These are phyloP conservation scores for Physcomitrium patens DNA, from an alignment of 225 moss, liverwort and hornwort genomes.

Conservation along the genomic window DNA sequence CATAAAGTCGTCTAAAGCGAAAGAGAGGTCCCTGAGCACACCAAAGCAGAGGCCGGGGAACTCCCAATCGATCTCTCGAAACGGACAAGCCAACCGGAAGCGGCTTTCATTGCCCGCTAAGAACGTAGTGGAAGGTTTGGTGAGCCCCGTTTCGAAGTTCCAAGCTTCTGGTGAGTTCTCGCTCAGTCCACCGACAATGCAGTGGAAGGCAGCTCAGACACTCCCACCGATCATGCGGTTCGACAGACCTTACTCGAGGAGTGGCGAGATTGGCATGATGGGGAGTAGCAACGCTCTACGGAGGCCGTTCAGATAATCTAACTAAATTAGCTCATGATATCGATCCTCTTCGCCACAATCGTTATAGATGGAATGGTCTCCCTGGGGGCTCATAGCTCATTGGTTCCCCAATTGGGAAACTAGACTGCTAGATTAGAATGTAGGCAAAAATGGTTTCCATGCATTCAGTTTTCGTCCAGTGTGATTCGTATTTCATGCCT, in stretches of 20 bases:
- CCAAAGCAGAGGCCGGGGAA: slow-evolving; percentile 64
- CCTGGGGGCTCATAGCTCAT: too few relatives aligned
- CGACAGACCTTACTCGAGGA: slow-evolving; percentile 30
- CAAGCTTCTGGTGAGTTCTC: neutral
- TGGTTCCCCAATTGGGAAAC: too few relatives aligned
- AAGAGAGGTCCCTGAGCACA: slow-evolving; percentile 72
- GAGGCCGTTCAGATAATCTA: slow-evolving; percentile 28
- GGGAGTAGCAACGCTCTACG: slow-evolving; percentile 21
- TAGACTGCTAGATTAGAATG: too few relatives aligned
- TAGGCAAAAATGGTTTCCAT: too few relatives aligned
- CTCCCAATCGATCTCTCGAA: slow-evolving; percentile 27
- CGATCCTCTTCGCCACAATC: neutral
- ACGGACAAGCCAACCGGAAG: slow-evolving; percentile 51
- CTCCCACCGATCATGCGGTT: slow-evolving; percentile 34
- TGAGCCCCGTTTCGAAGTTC: slow-evolving; percentile 26
- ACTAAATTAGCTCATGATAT: neutral
- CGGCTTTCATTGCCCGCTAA: slow-evolving; percentile 48
- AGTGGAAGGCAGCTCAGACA: neutral
- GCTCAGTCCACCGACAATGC: slow-evolving; percentile 26
- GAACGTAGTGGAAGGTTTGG: neutral
- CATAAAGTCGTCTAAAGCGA: slow-evolving; percentile 74
- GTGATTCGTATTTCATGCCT: too few relatives aligned
- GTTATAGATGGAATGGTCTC: too few relatives aligned
- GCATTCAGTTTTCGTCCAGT: too few relatives aligned
- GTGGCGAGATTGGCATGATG: slow-evolving; percentile 37